These are phyloP conservation scores for Calonectria multiphialidica DNA, from an alignment of 2,329 filamentous ascomycete species.

Conservation along the genomic window DNA sequence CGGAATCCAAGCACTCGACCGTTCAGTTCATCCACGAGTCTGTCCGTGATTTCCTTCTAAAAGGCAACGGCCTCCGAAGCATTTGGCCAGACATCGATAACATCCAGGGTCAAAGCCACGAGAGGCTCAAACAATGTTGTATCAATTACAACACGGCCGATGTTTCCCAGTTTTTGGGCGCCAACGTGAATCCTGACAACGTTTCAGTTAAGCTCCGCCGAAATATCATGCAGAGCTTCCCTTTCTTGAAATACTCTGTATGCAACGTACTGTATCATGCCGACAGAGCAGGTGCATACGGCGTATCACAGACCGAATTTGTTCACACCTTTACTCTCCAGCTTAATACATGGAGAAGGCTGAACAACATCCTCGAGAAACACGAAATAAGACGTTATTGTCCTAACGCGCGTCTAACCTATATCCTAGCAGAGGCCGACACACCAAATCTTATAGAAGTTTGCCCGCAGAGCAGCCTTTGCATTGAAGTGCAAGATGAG, in stretches of 20 bases:
- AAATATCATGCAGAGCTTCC: neutral
- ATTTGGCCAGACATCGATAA: neutral
- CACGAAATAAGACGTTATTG: neutral
- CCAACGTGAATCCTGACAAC: too few relatives aligned
- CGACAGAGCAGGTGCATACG: neutral
- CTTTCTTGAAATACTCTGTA: neutral
- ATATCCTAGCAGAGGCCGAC: neutral
- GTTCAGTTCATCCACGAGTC: conserved; percentile 8
- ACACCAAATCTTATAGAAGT: neutral
- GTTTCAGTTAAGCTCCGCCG: neutral
- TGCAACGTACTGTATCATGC: neutral
- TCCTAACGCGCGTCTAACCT: neutral
- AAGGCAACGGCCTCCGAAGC: neutral
- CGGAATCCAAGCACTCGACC: neutral
- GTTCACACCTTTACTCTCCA: neutral
- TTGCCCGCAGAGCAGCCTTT: neutral
- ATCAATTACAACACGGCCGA: neutral
- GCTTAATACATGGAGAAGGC: neutral
- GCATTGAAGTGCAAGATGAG: neutral
- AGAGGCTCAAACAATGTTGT: neutral
- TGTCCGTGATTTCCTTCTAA: neutral
- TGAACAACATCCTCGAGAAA: neutral
- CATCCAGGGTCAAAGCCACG: neutral
- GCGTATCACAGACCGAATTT: neutral
- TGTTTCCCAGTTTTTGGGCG: neutral